Percentiles rank a stretch among this genome's conserved stretches.
These are phyloP conservation scores for Mikania micrantha DNA, from an alignment of 129 eudicot species.

Conservation along the genomic window DNA sequence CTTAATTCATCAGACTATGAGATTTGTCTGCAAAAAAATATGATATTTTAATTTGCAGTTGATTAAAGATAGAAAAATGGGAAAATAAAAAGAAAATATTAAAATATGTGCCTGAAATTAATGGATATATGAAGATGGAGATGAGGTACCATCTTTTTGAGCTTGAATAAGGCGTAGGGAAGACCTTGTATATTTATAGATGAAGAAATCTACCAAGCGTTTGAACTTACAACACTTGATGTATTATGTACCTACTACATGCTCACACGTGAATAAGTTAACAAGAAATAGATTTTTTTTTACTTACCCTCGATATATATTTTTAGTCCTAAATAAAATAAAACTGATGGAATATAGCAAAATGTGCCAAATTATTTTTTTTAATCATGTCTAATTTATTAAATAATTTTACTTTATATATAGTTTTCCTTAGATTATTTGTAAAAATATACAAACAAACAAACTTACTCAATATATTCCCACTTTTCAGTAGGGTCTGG, in stretches of 20 bases:
- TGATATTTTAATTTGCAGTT: too few species aligned
- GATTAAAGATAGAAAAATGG: too few species aligned
- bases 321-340: background rate
- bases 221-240: constrained; percentile 14
- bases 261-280: constrained; percentile 4
- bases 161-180: background rate
- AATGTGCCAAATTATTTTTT: background rate
- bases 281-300: background rate
- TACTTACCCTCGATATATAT: background rate
- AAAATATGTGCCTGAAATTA: constrained; percentile 4
- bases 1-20: background rate
- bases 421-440: too few species aligned
- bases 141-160: constrained; percentile 2
- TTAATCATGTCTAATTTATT: too few species aligned
- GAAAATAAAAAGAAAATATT: background rate
- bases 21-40: constrained; percentile 11
- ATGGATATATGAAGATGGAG: background rate
- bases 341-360: background rate
- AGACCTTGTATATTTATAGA: constrained; percentile 16
- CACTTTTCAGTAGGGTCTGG: too few species aligned
- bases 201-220: constrained; percentile 13
- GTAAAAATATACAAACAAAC: too few species aligned
- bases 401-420: too few species aligned
- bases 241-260: constrained; percentile 28
- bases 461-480: too few species aligned